Evolutionary conservation across 2,329 filamentous ascomycete genomes (phyloP).

Genomic region (Monosporascus sp.): DNA sequence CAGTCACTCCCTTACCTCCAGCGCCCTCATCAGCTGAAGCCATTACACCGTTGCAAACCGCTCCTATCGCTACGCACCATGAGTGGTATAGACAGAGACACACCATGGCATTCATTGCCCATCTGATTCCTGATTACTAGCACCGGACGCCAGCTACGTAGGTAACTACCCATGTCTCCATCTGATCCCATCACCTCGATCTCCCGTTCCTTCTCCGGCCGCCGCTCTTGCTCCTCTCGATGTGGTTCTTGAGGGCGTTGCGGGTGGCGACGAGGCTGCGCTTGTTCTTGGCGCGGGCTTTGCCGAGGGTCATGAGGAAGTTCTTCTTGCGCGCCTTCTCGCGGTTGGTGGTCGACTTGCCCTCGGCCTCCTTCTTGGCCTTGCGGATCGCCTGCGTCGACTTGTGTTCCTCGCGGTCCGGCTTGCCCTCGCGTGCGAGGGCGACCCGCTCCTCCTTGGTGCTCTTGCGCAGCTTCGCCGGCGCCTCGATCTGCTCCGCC

Average conservation of each 20-base stretch:
- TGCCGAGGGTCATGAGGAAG: constrained; percentile 95
- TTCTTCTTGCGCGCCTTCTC: constrained; percentile 98
- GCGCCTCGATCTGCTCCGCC: constrained; percentile 85
- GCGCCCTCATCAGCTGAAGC: no score
- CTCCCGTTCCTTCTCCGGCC: constrained; percentile 70
- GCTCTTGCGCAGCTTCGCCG: constrained; percentile 72
- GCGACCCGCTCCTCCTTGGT: constrained; percentile 89
- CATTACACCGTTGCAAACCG: no score
- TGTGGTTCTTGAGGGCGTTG: constrained; percentile 74
- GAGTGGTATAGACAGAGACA: no score
- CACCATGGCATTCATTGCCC: neutral
- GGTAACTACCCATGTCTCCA: neutral
- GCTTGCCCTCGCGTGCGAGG: constrained; percentile 76
- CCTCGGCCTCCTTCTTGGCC: constrained; percentile 80
- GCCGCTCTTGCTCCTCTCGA: constrained; percentile 77
- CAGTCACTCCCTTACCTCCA: no score
- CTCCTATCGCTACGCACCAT: no score
- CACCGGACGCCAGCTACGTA: neutral
- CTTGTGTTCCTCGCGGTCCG: constrained; percentile 74
- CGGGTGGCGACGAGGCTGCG: constrained; percentile 82
- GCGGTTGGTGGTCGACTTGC: constrained; percentile 95
- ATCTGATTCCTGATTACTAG: neutral
- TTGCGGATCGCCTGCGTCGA: constrained; percentile 78
- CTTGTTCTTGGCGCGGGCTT: constrained; percentile 95
- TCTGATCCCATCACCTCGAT: constrained; percentile 5